Conservation (phyloP, 2,329 filamentous ascomycete species). For the Calonectria multiphialidica region DNA sequence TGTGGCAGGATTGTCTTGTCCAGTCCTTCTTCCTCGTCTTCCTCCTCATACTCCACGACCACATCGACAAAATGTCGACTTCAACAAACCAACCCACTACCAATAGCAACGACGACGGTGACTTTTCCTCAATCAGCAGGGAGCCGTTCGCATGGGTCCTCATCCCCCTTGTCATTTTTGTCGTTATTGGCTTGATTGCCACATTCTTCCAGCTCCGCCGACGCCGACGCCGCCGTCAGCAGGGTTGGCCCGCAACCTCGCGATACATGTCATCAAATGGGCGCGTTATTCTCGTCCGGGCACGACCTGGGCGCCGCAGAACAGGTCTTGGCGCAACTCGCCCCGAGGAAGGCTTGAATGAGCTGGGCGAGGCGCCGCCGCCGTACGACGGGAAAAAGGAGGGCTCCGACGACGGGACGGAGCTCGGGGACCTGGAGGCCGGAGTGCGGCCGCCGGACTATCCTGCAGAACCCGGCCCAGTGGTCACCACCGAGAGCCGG, state of each 20-base stretch:
- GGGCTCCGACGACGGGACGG: constrained; percentile 27
- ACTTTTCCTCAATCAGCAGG: constrained; percentile 50
- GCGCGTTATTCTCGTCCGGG: constrained; percentile 23
- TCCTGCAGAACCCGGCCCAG: constrained; percentile 40
- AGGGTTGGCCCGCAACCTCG: constrained; percentile 24
- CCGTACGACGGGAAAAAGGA: constrained; percentile 63
- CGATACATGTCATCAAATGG: constrained; percentile 31
- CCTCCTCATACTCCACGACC: neutral
- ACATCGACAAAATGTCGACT: constrained; percentile 8
- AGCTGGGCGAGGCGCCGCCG: constrained; percentile 74
- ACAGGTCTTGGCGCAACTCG: constrained; percentile 38
- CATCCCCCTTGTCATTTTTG: constrained; percentile 60
- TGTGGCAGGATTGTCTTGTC: neutral
- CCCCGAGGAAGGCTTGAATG: constrained; percentile 69
- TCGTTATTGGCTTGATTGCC: constrained; percentile 53
- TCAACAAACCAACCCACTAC: neutral
- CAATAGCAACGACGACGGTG: constrained; percentile 25
- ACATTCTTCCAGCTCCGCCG: constrained; percentile 59
- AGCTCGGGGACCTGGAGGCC: constrained; percentile 44
- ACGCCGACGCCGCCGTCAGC: constrained; percentile 40
- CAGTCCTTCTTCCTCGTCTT: neutral
- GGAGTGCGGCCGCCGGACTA: constrained; percentile 46
- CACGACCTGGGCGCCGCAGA: constrained; percentile 24
- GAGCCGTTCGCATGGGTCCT: constrained; percentile 70
- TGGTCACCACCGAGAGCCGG: constrained; percentile 35